A percentile compares a stretch with the other conserved stretches of the same genome.
phyloP scores from a whole-genome alignment of 345 rosid species.

The Chamaenerion angustifolium region DNA sequence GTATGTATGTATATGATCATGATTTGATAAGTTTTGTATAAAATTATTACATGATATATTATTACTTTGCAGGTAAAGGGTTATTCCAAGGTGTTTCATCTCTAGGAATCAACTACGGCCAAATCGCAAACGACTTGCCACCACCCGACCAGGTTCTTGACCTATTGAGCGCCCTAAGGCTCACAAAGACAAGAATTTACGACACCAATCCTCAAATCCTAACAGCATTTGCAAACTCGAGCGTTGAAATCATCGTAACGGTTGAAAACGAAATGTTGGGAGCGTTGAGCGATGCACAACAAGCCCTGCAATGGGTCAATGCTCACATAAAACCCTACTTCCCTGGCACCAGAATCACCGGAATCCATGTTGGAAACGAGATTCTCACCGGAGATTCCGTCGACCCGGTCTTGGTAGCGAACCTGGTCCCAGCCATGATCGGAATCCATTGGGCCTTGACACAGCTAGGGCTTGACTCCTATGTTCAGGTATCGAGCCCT shows the following conservation, averaged over 20 bases:
- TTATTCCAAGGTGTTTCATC: conserved; percentile 21
- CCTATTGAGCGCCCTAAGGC: conserved; percentile 46
- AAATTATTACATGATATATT: no score
- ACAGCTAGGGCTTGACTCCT: conserved; percentile 52
- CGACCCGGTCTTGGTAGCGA: conserved; percentile 31
- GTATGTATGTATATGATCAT: neutral
- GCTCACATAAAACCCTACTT: conserved; percentile 55
- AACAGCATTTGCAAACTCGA: conserved; percentile 62
- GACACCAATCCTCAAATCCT: conserved; percentile 75
- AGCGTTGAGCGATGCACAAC: conserved; percentile 42
- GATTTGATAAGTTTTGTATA: no score
- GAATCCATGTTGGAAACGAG: conserved; percentile 70
- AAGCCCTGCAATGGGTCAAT: conserved; percentile 71
- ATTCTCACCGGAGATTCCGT: conserved; percentile 29
- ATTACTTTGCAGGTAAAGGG: neutral
- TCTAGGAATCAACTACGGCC: conserved; percentile 88
- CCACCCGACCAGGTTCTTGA: conserved; percentile 52
- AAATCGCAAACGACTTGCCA: conserved; percentile 68
- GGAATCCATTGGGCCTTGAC: conserved; percentile 60
- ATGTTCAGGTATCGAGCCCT: conserved; percentile 65
- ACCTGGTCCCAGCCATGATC: conserved; percentile 61
- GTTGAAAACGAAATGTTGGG: conserved; percentile 65
- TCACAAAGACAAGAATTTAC: conserved; percentile 66
- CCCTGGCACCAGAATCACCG: conserved; percentile 55
- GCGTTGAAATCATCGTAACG: conserved; percentile 60